These are phyloP conservation scores for Ogataea polymorpha DNA, from an alignment of 805 yeast species.

Conservation along the genomic window DNA sequence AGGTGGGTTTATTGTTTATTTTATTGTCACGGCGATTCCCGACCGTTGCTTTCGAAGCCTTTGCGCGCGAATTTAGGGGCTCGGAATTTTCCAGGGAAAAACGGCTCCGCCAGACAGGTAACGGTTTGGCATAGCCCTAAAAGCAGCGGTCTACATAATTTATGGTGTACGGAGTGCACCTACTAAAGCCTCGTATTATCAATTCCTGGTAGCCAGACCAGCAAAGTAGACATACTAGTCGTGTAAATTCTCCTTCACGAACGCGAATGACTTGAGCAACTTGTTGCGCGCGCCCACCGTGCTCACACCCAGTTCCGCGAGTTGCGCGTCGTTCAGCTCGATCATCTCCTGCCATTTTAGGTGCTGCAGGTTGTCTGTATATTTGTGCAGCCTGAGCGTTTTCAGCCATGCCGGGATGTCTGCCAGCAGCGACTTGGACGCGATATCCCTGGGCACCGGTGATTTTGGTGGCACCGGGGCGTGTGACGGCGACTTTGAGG, in stretches of 20 bases:
- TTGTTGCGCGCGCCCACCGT: constrained; percentile 97
- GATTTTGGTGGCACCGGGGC: constrained; percentile 30
- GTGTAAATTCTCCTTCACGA: constrained; percentile 55
- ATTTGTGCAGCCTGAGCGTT: constrained; percentile 85
- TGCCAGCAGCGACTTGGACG: constrained; percentile 52
- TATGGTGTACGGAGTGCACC: constrained; percentile 5
- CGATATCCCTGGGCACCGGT: constrained; percentile 49
- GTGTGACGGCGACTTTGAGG: constrained; percentile 6
- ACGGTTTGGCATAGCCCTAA: neutral
- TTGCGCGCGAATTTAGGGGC: neutral
- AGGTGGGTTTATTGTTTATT: neutral
- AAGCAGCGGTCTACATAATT: neutral
- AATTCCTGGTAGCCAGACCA: constrained; percentile 11
- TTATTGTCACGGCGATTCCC: neutral
- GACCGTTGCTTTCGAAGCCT: constrained; percentile 1
- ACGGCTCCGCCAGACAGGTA: neutral
- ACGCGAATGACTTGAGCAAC: constrained; percentile 84
- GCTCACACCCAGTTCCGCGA: constrained; percentile 78
- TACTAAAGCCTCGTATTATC: neutral
- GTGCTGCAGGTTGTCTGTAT: constrained; percentile 77
- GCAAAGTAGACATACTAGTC: constrained; percentile 16
- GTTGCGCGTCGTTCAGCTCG: constrained; percentile 60
- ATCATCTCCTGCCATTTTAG: constrained; percentile 79
- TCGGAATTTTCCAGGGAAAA: neutral
- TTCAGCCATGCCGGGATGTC: constrained; percentile 94